Percentiles rank a stretch among this genome's conserved stretches.
These are phyloP conservation scores for Scortechinia acanthostroma DNA, from an alignment of 2,329 filamentous ascomycete species.

Conservation along the genomic window DNA sequence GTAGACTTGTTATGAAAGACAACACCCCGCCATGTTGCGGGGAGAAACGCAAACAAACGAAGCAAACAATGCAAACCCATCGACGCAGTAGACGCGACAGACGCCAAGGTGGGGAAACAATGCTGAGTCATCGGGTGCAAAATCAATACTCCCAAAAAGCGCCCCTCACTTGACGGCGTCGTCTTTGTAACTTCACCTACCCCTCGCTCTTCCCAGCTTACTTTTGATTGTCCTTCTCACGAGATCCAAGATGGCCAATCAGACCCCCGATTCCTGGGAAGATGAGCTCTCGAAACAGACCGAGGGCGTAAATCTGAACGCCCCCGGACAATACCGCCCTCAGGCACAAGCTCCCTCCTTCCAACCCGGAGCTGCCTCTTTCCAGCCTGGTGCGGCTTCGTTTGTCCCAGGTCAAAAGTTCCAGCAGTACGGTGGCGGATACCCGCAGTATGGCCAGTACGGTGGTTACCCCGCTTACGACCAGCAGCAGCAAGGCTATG, in stretches of 20 bases:
- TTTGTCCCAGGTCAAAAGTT: slow-evolving; percentile 67
- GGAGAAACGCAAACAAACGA: no score
- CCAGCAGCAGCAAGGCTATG: background rate
- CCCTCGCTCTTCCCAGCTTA: background rate
- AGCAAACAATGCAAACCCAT: no score
- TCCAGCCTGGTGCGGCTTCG: slow-evolving; percentile 52
- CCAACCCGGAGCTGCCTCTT: slow-evolving; percentile 40
- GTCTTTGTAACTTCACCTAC: background rate
- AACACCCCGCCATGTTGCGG: no score
- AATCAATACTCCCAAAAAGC: background rate
- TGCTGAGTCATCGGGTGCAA: background rate
- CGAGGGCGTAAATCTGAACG: slow-evolving; percentile 64
- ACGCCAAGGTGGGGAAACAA: background rate
- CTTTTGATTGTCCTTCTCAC: no score
- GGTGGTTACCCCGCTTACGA: background rate
- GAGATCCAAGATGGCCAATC: slow-evolving; percentile 71
- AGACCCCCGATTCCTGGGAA: slow-evolving; percentile 76
- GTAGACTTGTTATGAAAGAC: no score
- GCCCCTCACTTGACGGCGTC: background rate
- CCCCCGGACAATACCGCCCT: slow-evolving; percentile 23
- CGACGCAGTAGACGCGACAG: background rate
- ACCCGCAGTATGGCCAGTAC: background rate
- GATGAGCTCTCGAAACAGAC: slow-evolving; percentile 75
- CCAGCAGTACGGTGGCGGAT: slow-evolving; percentile 36
- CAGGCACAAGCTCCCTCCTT: slow-evolving; percentile 32